These are phyloP conservation scores for Myriosclerotinia duriaeana DNA, from an alignment of 2,329 filamentous ascomycete genomes.

Conservation along the genomic window DNA sequence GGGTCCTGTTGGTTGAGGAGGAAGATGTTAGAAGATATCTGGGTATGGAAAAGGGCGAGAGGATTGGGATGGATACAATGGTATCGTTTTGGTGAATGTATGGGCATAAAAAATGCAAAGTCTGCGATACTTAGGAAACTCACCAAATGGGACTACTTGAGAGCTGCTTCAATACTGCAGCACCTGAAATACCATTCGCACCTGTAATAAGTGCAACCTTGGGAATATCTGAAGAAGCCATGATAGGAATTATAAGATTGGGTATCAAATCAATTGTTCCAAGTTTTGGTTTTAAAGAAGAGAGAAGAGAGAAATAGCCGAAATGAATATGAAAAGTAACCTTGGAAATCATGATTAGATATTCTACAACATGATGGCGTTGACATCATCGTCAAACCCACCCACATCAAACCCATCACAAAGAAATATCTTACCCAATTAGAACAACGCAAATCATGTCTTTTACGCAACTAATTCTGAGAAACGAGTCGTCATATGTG, in stretches of 20 bases:
- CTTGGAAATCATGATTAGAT: background rate
- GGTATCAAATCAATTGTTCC: background rate
- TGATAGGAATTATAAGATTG: background rate
- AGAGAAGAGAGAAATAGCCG: background rate
- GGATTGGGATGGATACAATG: too few species aligned
- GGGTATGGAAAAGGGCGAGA: background rate
- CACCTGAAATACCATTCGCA: constrained; percentile 13
- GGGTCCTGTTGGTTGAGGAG: background rate
- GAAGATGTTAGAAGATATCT: background rate
- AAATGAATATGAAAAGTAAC: background rate
- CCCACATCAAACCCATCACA: background rate
- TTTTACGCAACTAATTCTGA: background rate
- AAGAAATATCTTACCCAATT: background rate
- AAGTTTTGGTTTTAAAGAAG: too few species aligned
- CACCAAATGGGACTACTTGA: constrained; percentile 3
- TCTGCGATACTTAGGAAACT: background rate
- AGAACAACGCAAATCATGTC: background rate
- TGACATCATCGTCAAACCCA: background rate
- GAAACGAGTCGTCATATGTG: background rate
- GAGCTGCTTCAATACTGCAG: constrained; percentile 16
- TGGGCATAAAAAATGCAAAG: background rate
- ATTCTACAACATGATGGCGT: background rate
- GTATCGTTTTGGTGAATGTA: background rate
- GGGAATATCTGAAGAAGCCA: background rate
- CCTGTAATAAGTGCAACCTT: constrained; percentile 19